Base-by-base conservation (phyloP, 257 asterid genomes). In the Solanum rostratum region DNA sequence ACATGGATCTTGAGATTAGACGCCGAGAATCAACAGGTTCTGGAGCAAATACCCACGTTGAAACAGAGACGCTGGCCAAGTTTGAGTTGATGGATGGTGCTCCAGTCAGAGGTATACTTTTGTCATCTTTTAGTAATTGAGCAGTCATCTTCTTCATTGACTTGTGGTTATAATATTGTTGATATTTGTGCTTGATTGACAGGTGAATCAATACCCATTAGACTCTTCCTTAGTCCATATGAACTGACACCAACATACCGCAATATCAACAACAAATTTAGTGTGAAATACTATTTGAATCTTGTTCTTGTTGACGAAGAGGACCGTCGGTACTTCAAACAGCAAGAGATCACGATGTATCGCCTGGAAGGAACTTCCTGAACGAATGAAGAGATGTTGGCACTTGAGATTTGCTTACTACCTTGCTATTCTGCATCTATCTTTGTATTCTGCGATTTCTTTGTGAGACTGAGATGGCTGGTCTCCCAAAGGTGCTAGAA, bases 81-180 rank as follows among this genome's bases (percentile, higher is more conserved):
- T 97, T 92, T 88, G 99, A 97, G 91, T 92, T 97, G 76, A 97
- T 95, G 99, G 99, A 97, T 87, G 99, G 99, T 87, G 98, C 99
- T 91, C 99, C 99, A 52, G 99, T 95, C 39, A 92, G 99, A 93
- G 98, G 98, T 95, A 92, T 55, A 62, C 52, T 29, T n/a, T 24
- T 59, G 80, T 29, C 62, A 37, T 22, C 73, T 43, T 65, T 20
- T 57, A 57, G 30, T 62, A 68, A 16, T 33, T 33, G 20, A 49
- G 78, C 65, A 46, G 81, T 57, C 29, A 29, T 73, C 20, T 82
- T 59, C 78, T 59, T 65, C 41, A 0, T 62, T 22, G 74, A 4
- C 73, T 43, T 22, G 33, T 50, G 82, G 65, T 78, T 27, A 29
- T 24, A 43, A 43, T 60, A 45, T 63, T 49, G 83, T 24, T 85